Percentiles rank a stretch among this genome's conserved stretches.
phyloP scores from a whole-genome alignment of 2,329 filamentous ascomycete species.

The Neofusicoccum laricinum region DNA sequence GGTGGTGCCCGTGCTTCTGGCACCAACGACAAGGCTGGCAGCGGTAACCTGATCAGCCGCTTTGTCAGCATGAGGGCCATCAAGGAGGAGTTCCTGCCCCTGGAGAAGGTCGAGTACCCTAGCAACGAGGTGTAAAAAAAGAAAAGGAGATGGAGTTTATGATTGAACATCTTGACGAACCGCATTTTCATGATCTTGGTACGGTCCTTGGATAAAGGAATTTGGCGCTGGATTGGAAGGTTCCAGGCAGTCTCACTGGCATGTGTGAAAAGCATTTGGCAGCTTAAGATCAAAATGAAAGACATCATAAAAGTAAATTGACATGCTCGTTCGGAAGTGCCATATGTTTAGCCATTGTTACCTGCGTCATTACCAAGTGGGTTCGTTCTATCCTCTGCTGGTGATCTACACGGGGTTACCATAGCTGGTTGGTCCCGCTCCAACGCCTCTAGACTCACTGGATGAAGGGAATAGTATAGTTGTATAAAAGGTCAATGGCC shows the following conservation, averaged over 20 bases:
- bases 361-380: too few relatives aligned
- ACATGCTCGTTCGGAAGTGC: too few relatives aligned
- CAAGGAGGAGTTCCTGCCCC: constrained; percentile 55
- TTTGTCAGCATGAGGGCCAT: constrained; percentile 57
- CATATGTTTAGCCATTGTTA: too few relatives aligned
- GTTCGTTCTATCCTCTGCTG: too few relatives aligned
- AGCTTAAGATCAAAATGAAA: background rate
- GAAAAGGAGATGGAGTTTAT: background rate
- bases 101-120: constrained; percentile 50
- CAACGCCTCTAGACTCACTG: too few relatives aligned
- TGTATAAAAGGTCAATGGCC: too few relatives aligned
- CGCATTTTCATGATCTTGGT: background rate
- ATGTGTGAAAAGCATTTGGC: background rate
- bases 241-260: background rate
- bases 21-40: constrained; percentile 59
- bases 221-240: background rate
- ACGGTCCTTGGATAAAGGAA: background rate
- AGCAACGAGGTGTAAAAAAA: constrained; percentile 45
- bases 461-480: too few relatives aligned
- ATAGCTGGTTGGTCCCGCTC: too few relatives aligned
- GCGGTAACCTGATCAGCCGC: constrained; percentile 48
- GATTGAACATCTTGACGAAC: background rate
- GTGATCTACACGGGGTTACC: too few relatives aligned
- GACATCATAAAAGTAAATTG: too few relatives aligned
- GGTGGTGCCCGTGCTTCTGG: constrained; percentile 56